Evolutionary conservation across 768 basidiomycete genomes (phyloP).

Genomic region (Pisolithus marmoratus): DNA sequence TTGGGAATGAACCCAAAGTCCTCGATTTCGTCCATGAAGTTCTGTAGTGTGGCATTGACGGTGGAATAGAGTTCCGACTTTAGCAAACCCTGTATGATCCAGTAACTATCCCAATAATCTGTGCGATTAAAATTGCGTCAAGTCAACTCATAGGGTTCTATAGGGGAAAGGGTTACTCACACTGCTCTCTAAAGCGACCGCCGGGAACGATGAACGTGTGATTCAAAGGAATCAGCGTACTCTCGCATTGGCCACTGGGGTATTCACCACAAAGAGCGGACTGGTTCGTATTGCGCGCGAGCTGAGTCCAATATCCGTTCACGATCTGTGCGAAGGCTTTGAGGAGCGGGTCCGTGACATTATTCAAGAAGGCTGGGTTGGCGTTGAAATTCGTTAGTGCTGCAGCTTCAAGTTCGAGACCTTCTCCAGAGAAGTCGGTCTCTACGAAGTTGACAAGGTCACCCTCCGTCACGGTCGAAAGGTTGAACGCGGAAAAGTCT

Average conservation of each 20-base stretch:
- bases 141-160: background rate
- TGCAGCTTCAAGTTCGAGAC: slow-evolving; percentile 69
- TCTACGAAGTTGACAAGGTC: slow-evolving; percentile 66
- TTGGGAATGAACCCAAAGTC: slow-evolving; percentile 89
- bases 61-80: slow-evolving; percentile 69
- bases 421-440: slow-evolving; percentile 76
- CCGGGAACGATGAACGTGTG: slow-evolving; percentile 91
- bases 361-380: slow-evolving; percentile 61
- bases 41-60: slow-evolving; percentile 74
- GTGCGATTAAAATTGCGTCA: background rate
- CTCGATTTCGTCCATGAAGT: slow-evolving; percentile 93
- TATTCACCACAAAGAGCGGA: slow-evolving; percentile 55
- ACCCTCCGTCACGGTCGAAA: slow-evolving; percentile 50
- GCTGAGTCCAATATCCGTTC: slow-evolving; percentile 77
- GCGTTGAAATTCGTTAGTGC: slow-evolving; percentile 55
- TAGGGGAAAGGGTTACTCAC: slow-evolving; percentile 38
- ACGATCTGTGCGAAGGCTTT: slow-evolving; percentile 74
- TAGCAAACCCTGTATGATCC: slow-evolving; percentile 86
- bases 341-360: slow-evolving; percentile 64
- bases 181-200: slow-evolving; percentile 79
- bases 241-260: slow-evolving; percentile 57
- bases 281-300: slow-evolving; percentile 71
- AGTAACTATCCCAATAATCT: slow-evolving; percentile 71
- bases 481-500: slow-evolving; percentile 48
- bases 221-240: slow-evolving; percentile 84